Base-by-base conservation (phyloP, 257 asterid species). In the Solanum appendiculatum region DNA sequence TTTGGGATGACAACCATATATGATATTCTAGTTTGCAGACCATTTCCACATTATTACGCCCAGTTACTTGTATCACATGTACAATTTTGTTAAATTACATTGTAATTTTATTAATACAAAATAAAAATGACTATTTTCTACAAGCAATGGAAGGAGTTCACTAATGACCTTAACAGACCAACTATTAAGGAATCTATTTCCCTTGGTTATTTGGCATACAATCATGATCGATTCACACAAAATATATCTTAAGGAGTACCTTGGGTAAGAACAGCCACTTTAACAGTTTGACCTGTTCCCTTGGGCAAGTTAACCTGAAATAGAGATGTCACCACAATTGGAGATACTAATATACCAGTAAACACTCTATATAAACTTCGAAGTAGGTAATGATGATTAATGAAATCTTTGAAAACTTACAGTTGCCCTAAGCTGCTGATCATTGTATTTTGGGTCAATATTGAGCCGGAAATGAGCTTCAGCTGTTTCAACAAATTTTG, bases 401-500 rank as follows among this genome's bases (percentile, higher is more conserved):
- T 72, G 25, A 48, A 87, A 36, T 73, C 2, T 73, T 20, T 20
- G 81, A 88, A 83, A 88, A 89, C 97, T 89, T 89, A 95, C 99
- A 60, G 99, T 97, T 86, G 99, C 99, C 91, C 99, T 94, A 85
- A 97, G 96, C 88, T 97, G 99, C 86, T 97, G 99, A 90, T 97
- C 99, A 63, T 97, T 97, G 83, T 97, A 97, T 90, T 97, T 97
- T 14, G 99, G 99, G 90, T 97, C 99, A 85, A 97, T 97, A 87
- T 97, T 97, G 89, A 97, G 97, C 82, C 99, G 99, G 90, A 97
- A 97, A 94, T 97, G 99, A 83, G 97, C 98, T 94, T 97, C 99
- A 83, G 94, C 97, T 33, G 99, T 85, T 93, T 95, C 99, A 6
- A 93, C 93, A 86, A 97, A 97, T 91, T 95, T 97, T 64, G 95